Conservation (phyloP, 148 eudicot species). For the Cornus suecica region DNA sequence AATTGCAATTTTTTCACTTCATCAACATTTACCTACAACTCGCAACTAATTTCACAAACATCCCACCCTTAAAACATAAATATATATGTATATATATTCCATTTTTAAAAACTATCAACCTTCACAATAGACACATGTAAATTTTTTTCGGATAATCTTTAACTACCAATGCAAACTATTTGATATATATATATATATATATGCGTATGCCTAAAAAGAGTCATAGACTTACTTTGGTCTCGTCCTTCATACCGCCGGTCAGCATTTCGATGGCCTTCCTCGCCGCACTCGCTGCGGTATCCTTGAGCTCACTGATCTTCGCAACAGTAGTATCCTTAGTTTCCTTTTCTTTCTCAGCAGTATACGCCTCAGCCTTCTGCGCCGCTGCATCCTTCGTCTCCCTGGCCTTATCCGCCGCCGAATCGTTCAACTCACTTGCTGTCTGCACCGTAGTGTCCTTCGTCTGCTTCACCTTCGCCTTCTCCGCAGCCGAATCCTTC, state of each 20-base stretch:
- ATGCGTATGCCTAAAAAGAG: too few species aligned
- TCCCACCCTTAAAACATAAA: too few species aligned
- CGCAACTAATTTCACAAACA: too few species aligned
- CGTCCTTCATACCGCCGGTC: slow-evolving; percentile 38
- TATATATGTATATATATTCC: too few species aligned
- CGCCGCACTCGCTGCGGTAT: slow-evolving; percentile 16
- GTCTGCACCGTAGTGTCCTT: slow-evolving; percentile 32
- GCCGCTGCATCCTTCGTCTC: too few species aligned
- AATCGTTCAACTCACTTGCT: slow-evolving; percentile 9
- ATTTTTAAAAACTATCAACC: too few species aligned
- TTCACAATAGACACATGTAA: too few species aligned
- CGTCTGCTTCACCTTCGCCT: slow-evolving; percentile 22
- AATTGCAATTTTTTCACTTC: not conserved
- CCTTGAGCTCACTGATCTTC: slow-evolving; percentile 19
- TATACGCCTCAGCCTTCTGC: too few species aligned
- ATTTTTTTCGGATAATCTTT: too few species aligned
- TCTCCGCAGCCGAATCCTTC: slow-evolving; percentile 13
- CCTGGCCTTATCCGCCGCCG: not conserved
- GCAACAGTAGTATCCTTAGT: slow-evolving; percentile 14
- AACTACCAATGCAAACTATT: too few species aligned
- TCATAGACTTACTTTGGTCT: too few species aligned
- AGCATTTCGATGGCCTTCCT: slow-evolving; percentile 28
- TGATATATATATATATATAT: too few species aligned
- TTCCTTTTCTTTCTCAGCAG: slow-evolving; percentile 6
- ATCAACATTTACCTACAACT: not conserved